Evolutionary conservation across 345 rosid genomes (phyloP).

Genomic region (Luvunga scandens): DNA sequence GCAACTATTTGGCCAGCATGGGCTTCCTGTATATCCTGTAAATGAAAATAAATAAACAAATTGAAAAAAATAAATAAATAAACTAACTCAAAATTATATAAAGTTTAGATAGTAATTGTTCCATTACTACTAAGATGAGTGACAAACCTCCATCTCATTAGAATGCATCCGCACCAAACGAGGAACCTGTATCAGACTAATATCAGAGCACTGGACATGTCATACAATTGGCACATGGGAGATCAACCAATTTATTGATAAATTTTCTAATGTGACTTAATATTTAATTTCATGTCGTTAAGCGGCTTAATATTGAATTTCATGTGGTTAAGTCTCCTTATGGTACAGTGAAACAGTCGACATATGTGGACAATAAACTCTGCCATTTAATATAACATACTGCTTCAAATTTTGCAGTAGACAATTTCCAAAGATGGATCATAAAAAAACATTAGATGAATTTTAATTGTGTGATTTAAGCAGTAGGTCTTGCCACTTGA

Average conservation of each 20-base stretch:
- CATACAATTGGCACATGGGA: neutral
- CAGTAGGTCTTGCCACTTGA: neutral
- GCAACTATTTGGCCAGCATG: conserved; percentile 99
- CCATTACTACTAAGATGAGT: conserved; percentile 6
- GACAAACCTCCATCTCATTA: conserved; percentile 85
- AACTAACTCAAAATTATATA: neutral
- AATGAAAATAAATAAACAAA: conserved; percentile 6
- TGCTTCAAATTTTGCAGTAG: neutral
- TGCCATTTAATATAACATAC: neutral
- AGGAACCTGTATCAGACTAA: conserved; percentile 62
- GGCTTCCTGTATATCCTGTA: conserved; percentile 96
- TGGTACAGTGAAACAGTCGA: neutral
- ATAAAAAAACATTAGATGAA: neutral
- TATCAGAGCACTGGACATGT: neutral
- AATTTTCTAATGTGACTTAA: neutral
- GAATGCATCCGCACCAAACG: conserved; percentile 97
- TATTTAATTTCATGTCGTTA: neutral
- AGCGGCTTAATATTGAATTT: neutral
- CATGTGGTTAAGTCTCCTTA: neutral
- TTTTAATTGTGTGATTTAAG: neutral
- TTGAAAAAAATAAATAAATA: neutral
- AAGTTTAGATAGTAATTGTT: neutral
- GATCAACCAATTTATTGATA: neutral
- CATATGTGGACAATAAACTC: neutral
- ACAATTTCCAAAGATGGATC: neutral